A percentile compares a stretch with the other conserved stretches of the same genome.
Conservation (phyloP, 2,329 filamentous ascomycete genomes). For the Ceratocystis variospora region DNA sequence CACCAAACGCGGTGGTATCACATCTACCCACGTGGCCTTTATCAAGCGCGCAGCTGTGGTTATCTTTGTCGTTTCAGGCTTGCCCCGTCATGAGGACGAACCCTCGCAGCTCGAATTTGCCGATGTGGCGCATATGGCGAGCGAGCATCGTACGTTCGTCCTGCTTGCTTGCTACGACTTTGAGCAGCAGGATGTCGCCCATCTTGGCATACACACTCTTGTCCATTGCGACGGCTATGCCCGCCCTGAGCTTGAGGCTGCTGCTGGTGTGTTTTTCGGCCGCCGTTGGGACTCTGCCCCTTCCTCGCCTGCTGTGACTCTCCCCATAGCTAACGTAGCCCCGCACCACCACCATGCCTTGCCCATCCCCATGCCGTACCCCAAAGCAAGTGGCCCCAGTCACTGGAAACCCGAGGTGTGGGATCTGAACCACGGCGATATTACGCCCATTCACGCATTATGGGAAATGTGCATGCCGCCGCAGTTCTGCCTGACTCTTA, state of each 20-base stretch:
- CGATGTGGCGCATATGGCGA: slow-evolving; percentile 30
- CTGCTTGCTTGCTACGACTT: slow-evolving; percentile 39
- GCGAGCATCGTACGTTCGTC: slow-evolving; percentile 37
- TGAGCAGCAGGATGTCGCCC: slow-evolving; percentile 28
- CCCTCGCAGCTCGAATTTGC: slow-evolving; percentile 40
- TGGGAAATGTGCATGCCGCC: slow-evolving; percentile 35
- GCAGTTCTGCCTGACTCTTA: slow-evolving; percentile 34
- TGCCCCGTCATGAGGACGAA: slow-evolving; percentile 32
- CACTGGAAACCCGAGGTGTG: slow-evolving; percentile 33
- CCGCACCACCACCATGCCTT: slow-evolving; percentile 10
- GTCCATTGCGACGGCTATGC: slow-evolving; percentile 38
- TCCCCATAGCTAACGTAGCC: slow-evolving; percentile 4
- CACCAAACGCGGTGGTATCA: slow-evolving; percentile 48
- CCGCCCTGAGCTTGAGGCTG: slow-evolving; percentile 33
- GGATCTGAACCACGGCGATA: slow-evolving; percentile 28
- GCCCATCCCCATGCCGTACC: slow-evolving; percentile 4
- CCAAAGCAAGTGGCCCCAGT: slow-evolving; percentile 1
- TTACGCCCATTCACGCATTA: slow-evolving; percentile 31
- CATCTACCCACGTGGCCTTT: slow-evolving; percentile 47
- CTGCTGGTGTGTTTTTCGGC: slow-evolving; percentile 40
- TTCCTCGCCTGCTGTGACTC: slow-evolving; percentile 10
- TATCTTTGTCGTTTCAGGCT: slow-evolving; percentile 45
- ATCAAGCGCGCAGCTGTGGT: slow-evolving; percentile 45
- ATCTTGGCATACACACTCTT: slow-evolving; percentile 37
- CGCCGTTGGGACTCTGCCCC: slow-evolving; percentile 23